phyloP scores from a whole-genome alignment of 2,329 filamentous ascomycete genomes.

The Elsinoe ampelina region DNA sequence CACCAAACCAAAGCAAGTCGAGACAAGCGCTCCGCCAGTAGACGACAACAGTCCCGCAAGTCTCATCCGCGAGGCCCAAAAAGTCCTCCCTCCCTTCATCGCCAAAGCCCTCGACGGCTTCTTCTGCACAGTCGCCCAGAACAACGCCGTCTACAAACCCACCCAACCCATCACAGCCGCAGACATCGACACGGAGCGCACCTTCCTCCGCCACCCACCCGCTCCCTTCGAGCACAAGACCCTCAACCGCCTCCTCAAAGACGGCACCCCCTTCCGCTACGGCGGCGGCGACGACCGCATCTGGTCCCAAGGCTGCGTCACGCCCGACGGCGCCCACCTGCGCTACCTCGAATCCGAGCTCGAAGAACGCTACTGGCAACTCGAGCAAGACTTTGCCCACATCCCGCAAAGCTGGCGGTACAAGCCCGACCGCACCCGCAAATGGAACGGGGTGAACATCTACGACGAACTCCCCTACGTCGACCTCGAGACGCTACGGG shows the following conservation, averaged over 20 bases:
- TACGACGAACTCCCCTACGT: constrained; percentile 24
- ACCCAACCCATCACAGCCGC: constrained; percentile 17
- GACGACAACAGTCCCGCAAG: constrained; percentile 24
- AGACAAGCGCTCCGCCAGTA: constrained; percentile 13
- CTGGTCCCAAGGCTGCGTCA: constrained; percentile 56
- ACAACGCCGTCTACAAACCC: constrained; percentile 23
- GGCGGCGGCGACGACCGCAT: constrained; percentile 34
- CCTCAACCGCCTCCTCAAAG: constrained; percentile 41
- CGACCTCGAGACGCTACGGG: constrained; percentile 25
- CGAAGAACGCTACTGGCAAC: constrained; percentile 58
- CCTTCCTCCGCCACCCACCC: constrained; percentile 23
- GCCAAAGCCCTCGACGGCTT: constrained; percentile 26
- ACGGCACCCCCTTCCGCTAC: constrained; percentile 44
- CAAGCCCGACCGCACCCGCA: constrained; percentile 23
- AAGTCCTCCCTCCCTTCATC: constrained; percentile 17
- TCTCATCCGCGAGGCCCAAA: constrained; percentile 24
- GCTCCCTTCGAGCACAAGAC: constrained; percentile 30
- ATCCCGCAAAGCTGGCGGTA: constrained; percentile 24
- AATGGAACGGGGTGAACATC: constrained; percentile 8
- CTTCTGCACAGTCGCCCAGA: constrained; percentile 23
- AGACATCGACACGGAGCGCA: constrained; percentile 12
- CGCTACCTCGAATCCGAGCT: constrained; percentile 60
- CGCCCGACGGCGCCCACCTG: constrained; percentile 67
- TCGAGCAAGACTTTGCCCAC: constrained; percentile 51
- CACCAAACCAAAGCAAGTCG: not conserved